Percentiles rank a stretch among this genome's conserved stretches.
These are phyloP conservation scores for Silene coronaria DNA, from an alignment of 179 eudicot genomes.

Conservation along the genomic window DNA sequence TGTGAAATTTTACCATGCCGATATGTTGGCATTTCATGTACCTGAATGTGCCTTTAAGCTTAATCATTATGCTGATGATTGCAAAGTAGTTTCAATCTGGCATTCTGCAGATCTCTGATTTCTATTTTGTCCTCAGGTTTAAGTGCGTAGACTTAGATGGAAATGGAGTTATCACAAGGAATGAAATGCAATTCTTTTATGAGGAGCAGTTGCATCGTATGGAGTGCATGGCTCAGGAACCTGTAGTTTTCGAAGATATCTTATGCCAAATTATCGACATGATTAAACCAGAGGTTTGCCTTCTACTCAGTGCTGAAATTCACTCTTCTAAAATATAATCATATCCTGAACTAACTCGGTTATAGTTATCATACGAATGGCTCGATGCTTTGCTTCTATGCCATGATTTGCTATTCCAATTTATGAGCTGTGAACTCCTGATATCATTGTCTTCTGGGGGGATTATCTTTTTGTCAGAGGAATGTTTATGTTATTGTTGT, in stretches of 20 bases:
- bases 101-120: constrained; percentile 11
- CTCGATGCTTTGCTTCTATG: neutral
- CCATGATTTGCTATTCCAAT: neutral
- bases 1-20: neutral
- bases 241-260: constrained; percentile 94
- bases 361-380: neutral
- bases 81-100: neutral
- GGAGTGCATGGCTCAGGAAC: constrained; percentile 99
- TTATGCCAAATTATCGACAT: constrained; percentile 95
- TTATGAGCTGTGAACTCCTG: neutral
- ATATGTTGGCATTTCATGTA: neutral
- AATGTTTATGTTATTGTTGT: neutral
- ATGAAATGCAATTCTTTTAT: constrained; percentile 91
- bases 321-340: neutral
- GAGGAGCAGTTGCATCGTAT: constrained; percentile 98
- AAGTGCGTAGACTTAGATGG: constrained; percentile 97
- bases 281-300: constrained; percentile 77
- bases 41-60: neutral
- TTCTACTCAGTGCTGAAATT: constrained; percentile 9
- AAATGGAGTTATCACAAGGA: constrained; percentile 76
- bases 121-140: constrained; percentile 49
- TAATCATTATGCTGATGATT: neutral
- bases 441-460: neutral
- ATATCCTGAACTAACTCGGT: neutral
- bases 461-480: neutral